phyloP scores from a whole-genome alignment of 805 yeast genomes.

The Vanderwaltozyma yarrowii region DNA sequence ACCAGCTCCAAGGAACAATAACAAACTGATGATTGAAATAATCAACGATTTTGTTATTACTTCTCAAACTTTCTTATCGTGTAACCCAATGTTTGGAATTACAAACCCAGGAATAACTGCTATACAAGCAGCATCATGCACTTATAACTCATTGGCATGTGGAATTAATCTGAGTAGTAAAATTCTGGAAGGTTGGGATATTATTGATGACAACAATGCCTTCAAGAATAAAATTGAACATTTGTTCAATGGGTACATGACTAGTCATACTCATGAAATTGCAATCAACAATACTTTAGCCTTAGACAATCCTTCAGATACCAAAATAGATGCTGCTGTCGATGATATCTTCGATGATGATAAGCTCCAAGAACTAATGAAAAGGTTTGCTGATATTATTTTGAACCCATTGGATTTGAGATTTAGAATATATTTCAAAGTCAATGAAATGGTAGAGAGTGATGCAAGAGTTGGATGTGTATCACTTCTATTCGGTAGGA shows the following conservation, averaged over 20 bases:
- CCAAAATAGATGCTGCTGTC: background rate
- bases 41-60: conserved; percentile 1
- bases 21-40: conserved; percentile 1
- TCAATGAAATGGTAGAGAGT: too few relatives aligned
- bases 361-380: background rate
- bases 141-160: conserved; percentile 2
- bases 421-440: conserved; percentile 1
- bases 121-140: conserved; percentile 1
- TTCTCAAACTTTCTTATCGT: conserved; percentile 1
- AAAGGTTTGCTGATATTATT: background rate
- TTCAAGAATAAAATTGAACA: background rate
- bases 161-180: conserved; percentile 1
- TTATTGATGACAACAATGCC: background rate
- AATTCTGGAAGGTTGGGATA: conserved; percentile 3
- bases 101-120: background rate
- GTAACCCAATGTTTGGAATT: conserved; percentile 2
- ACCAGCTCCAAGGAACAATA: too few relatives aligned
- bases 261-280: background rate
- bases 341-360: background rate
- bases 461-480: conserved; percentile 1
- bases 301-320: background rate
- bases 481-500: background rate
- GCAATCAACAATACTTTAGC: background rate
- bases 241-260: background rate
- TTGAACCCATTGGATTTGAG: conserved; percentile 2